These are phyloP conservation scores for Neckera pumila DNA, from an alignment of 225 moss, liverwort and hornwort species.

Conservation along the genomic window DNA sequence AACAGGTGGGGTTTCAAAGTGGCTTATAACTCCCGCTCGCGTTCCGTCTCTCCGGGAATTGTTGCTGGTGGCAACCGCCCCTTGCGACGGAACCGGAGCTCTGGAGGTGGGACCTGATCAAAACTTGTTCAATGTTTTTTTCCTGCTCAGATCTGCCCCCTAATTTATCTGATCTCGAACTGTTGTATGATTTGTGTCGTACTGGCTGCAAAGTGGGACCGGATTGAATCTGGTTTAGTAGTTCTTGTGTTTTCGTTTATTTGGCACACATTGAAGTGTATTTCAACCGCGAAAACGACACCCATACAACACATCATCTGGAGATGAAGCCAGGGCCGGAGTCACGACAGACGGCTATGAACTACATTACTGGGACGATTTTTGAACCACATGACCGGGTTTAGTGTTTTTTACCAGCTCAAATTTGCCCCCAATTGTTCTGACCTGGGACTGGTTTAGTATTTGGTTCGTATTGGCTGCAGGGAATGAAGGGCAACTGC, in stretches of 20 bases:
- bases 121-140: neutral
- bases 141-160: neutral
- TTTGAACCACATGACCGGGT: neutral
- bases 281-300: neutral
- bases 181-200: neutral
- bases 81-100: neutral
- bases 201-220: neutral
- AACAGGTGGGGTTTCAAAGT: neutral
- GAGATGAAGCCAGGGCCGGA: neutral
- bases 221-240: neutral
- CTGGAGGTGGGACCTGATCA: neutral
- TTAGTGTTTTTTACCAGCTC: neutral
- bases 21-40: neutral
- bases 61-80: neutral
- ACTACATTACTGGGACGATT: too few species aligned
- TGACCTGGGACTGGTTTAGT: neutral
- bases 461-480: neutral
- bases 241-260: too few species aligned
- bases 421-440: neutral
- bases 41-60: neutral
- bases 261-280: neutral
- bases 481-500: neutral
- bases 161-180: neutral
- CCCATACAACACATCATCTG: neutral
- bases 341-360: neutral